A percentile compares a stretch with the other conserved stretches of the same genome.
Evolutionary conservation across 2,329 filamentous ascomycete species (phyloP).

Genomic region (Blastomyces parvus): DNA sequence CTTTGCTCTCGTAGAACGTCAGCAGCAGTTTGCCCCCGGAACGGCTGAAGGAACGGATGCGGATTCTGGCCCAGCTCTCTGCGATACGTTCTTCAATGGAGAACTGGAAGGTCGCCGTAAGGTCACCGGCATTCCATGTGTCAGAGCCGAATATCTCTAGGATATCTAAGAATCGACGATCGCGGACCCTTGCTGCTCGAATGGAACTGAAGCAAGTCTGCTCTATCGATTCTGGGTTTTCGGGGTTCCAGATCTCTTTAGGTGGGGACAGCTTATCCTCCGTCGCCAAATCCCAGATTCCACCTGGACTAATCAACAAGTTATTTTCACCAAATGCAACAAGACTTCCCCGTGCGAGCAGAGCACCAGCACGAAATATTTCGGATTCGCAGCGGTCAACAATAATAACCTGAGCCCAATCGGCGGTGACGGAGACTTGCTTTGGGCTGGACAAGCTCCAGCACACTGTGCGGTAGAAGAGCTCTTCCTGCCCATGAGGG

Average conservation of each 20-base stretch:
- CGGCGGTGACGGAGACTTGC: constrained; percentile 5
- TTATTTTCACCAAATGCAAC: constrained; percentile 5
- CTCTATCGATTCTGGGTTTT: background rate
- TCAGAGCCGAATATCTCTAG: constrained; percentile 8
- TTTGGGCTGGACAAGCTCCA: constrained; percentile 6
- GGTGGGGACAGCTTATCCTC: constrained; percentile 4
- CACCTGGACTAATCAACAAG: constrained; percentile 6
- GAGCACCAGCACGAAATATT: constrained; percentile 1
- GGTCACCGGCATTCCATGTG: constrained; percentile 4
- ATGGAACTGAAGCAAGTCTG: constrained; percentile 8
- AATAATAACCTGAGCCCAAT: constrained; percentile 9
- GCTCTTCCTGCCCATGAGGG: background rate
- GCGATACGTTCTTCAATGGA: constrained; percentile 1
- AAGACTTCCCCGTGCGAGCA: constrained; percentile 1
- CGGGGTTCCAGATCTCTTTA: constrained; percentile 2
- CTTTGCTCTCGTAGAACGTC: constrained; percentile 1
- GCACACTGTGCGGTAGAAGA: constrained; percentile 8
- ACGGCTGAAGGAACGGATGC: constrained; percentile 7
- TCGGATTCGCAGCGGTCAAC: constrained; percentile 6
- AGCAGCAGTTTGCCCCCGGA: constrained; percentile 6
- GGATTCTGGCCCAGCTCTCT: constrained; percentile 4
- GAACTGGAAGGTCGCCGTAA: background rate
- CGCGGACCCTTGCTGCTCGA: constrained; percentile 8
- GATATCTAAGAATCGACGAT: constrained; percentile 1
- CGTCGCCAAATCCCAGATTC: constrained; percentile 8